Base-by-base conservation (phyloP, 192 early-diverging fungal genomes). In the Helicostylum pulchrum region DNA sequence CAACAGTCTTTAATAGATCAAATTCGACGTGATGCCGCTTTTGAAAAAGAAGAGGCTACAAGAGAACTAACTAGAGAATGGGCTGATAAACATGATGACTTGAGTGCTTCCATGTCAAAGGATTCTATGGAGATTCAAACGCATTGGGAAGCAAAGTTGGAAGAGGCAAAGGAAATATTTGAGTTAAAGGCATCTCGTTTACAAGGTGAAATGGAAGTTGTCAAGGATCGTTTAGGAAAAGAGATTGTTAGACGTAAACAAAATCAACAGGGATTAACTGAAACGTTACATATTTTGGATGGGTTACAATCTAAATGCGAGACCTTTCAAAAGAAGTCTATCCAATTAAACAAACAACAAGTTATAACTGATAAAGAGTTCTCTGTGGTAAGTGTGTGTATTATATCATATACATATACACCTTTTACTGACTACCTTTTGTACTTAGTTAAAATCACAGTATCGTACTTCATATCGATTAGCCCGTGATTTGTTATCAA, bases 11-110 rank as follows among this genome's bases (percentile, higher is more conserved):
- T 20, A 2, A 7, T 53, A 1, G 62, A 64, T n/a, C 11, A 64
- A 12, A 12, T 53, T 15, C 21, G 8, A 1, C 31, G 62, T 43
- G 39, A 53, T 21, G 20, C 43, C 19, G 6, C 21, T 5, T 6
- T 23, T 12, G 57, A 44, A 23, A 50, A 64, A 32, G 49, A 64
- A 15, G 50, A 64, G 9, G 50, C 50, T 4, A 42, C 43, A 7
- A 34, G 51, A 10, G 51, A 53, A 30, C 4, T 44, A 17, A 51
- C 39, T 2, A 51, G 20, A 17, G 39, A 50, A 42, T 64, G 62
- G 62, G 53, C 42, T 19, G 62, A 54, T n/a, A 64, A 53, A 39
- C 8, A 49, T 7, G 62, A 50, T 15, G 62, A 64, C 45, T 46
- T 64, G 0, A 19, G 39, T 46, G 48, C 62, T 2, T 64, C 50